phyloP scores from a whole-genome alignment of 1,139 yeast genomes.

The Sugiyamaella neomexicana region DNA sequence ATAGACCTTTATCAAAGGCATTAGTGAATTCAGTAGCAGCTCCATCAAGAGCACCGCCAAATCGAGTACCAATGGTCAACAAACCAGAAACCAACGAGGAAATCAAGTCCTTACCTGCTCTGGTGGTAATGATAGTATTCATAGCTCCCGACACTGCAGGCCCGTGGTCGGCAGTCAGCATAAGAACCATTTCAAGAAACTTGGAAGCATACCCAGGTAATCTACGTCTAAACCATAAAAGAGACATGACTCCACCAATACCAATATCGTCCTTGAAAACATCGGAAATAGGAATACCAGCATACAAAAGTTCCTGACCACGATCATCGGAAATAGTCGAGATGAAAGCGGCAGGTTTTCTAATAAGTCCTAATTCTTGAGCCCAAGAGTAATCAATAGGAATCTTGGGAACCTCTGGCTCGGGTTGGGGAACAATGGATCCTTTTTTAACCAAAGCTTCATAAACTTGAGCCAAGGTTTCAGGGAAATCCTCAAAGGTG shows the following conservation, averaged over 20 bases:
- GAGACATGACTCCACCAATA: conserved; percentile 51
- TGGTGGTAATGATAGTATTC: conserved; percentile 51
- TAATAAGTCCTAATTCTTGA: conserved; percentile 48
- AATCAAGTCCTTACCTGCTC: conserved; percentile 50
- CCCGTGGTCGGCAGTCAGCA: conserved; percentile 52
- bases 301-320: conserved; percentile 49
- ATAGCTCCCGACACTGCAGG: conserved; percentile 52
- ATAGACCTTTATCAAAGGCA: conserved; percentile 47
- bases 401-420: conserved; percentile 50
- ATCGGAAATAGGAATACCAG: conserved; percentile 50
- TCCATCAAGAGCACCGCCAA: conserved; percentile 51
- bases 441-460: conserved; percentile 43
- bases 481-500: conserved; percentile 50
- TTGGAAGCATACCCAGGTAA: conserved; percentile 48
- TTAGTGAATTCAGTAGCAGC: conserved; percentile 49
- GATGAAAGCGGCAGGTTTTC: conserved; percentile 51
- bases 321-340: conserved; percentile 51
- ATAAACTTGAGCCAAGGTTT: conserved; percentile 42
- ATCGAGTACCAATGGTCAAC: conserved; percentile 48
- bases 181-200: conserved; percentile 50
- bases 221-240: conserved; percentile 49
- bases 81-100: conserved; percentile 49
- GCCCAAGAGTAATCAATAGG: conserved; percentile 53
- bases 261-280: conserved; percentile 51
- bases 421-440: conserved; percentile 42